phyloP scores from a whole-genome alignment of 371 early-diverging fungal genomes.

The Phascolomyces articulosus region DNA sequence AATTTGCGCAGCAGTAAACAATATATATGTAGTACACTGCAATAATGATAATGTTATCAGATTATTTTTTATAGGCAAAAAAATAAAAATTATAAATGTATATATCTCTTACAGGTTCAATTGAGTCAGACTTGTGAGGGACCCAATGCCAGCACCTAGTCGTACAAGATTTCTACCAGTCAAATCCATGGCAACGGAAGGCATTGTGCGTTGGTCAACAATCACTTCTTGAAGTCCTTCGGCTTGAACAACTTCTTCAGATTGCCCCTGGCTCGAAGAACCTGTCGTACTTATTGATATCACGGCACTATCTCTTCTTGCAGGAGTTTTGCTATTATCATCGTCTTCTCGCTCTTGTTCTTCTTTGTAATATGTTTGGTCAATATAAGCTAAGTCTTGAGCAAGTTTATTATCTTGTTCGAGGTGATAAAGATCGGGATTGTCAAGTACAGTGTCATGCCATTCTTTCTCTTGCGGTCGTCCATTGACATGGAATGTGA shows the following conservation, averaged over 20 bases:
- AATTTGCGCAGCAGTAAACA: too few species aligned
- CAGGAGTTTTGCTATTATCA: neutral
- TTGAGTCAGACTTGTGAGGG: conserved; percentile 32
- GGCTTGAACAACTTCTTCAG: neutral
- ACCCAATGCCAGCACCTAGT: conserved; percentile 38
- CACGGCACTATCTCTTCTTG: too few species aligned
- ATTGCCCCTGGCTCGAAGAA: neutral
- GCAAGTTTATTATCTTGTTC: conserved; percentile 12
- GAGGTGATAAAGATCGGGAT: neutral
- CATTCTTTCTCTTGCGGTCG: neutral
- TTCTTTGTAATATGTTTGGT: conserved; percentile 33
- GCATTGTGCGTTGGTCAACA: conserved; percentile 13
- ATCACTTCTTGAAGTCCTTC: neutral
- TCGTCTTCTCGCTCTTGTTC: neutral
- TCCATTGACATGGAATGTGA: neutral
- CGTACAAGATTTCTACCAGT: conserved; percentile 31
- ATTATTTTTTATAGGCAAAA: too few species aligned
- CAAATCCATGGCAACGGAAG: conserved; percentile 28
- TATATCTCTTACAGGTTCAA: conserved; percentile 32
- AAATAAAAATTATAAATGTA: too few species aligned
- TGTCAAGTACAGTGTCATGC: neutral
- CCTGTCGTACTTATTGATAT: conserved; percentile 9
- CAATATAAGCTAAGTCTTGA: conserved; percentile 35
- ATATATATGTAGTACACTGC: too few species aligned
- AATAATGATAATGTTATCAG: too few species aligned